Conservation (phyloP, 306 rosid species). For the Senna tora region DNA sequence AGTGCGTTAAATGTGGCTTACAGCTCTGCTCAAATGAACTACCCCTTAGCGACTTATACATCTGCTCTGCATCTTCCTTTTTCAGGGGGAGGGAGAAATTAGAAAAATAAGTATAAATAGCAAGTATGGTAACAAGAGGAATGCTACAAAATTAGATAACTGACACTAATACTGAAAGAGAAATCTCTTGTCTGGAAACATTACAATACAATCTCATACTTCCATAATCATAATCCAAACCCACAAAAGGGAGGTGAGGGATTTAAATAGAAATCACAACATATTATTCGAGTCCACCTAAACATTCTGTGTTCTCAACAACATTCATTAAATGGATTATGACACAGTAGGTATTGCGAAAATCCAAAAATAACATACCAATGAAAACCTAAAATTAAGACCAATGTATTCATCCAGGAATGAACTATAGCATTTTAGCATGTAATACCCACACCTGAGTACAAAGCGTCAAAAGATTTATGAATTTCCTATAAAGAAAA, state of each 20-base stretch:
- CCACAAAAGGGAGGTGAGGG: not conserved
- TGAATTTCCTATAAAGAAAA: slow-evolving; percentile 3
- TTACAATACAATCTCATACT: slow-evolving; percentile 12
- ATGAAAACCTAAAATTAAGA: slow-evolving; percentile 24
- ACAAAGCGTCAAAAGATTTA: slow-evolving; percentile 15
- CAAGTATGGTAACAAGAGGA: slow-evolving; percentile 26
- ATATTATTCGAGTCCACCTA: not conserved
- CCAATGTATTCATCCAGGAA: not conserved
- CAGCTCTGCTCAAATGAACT: slow-evolving; percentile 50
- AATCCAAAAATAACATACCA: slow-evolving; percentile 15
- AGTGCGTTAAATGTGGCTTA: slow-evolving; percentile 45
- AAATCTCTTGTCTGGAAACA: not conserved
- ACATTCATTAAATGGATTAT: slow-evolving; percentile 1
- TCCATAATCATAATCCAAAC: slow-evolving; percentile 7
- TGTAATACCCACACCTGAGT: not conserved
- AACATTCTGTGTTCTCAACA: slow-evolving; percentile 25
- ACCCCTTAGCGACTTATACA: slow-evolving; percentile 61
- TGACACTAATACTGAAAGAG: slow-evolving; percentile 16
- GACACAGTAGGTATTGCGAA: not conserved
- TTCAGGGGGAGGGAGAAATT: slow-evolving; percentile 4
- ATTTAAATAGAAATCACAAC: slow-evolving; percentile 15
- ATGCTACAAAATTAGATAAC: slow-evolving; percentile 8
- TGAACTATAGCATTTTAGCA: not conserved
- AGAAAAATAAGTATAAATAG: slow-evolving; percentile 31
- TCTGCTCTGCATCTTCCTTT: slow-evolving; percentile 77